Evolutionary conservation across 2,329 filamentous ascomycete genomes (phyloP).

Genomic region (Aschersonia sp.): DNA sequence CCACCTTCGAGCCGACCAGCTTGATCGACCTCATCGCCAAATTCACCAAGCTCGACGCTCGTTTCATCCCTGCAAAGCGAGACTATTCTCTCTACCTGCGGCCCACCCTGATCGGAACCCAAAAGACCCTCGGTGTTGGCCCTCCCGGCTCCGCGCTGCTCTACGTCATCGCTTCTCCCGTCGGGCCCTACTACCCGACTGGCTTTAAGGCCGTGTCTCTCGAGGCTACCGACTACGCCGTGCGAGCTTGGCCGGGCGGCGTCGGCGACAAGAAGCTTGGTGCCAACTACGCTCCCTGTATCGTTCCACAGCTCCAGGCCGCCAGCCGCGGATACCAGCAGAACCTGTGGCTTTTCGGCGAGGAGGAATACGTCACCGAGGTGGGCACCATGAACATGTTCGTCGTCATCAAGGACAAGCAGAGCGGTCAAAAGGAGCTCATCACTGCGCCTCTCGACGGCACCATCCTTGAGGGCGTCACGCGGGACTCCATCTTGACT

Average conservation of each 20-base stretch:
- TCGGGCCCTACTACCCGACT: slow-evolving; percentile 95
- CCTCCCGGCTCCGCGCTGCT: slow-evolving; percentile 85
- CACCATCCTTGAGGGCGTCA: slow-evolving; percentile 91
- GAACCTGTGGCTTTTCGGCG: slow-evolving; percentile 94
- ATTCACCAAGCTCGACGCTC: slow-evolving; percentile 67
- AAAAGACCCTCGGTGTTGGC: slow-evolving; percentile 82
- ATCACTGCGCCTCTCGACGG: slow-evolving; percentile 92
- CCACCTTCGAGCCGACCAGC: slow-evolving; percentile 61
- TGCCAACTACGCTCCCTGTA: slow-evolving; percentile 98
- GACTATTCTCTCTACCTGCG: slow-evolving; percentile 94
- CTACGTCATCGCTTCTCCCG: slow-evolving; percentile 89
- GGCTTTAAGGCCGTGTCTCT: slow-evolving; percentile 95
- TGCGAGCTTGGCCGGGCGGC: slow-evolving; percentile 93
- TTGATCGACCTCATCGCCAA: slow-evolving; percentile 71
- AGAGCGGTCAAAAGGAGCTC: slow-evolving; percentile 82
- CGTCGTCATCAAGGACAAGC: slow-evolving; percentile 68
- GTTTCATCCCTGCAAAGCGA: slow-evolving; percentile 75
- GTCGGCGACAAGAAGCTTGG: slow-evolving; percentile 98
- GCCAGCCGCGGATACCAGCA: slow-evolving; percentile 90
- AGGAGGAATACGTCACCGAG: slow-evolving; percentile 92
- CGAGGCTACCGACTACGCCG: slow-evolving; percentile 91
- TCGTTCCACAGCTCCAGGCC: slow-evolving; percentile 88
- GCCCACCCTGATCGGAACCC: slow-evolving; percentile 94
- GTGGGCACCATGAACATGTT: slow-evolving; percentile 99
- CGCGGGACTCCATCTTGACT: slow-evolving; percentile 75